Percentiles rank a stretch among this genome's conserved stretches.
Evolutionary conservation across 78 protist genomes (phyloP).

Genomic region (Planoprotostelium fungivorum): DNA sequence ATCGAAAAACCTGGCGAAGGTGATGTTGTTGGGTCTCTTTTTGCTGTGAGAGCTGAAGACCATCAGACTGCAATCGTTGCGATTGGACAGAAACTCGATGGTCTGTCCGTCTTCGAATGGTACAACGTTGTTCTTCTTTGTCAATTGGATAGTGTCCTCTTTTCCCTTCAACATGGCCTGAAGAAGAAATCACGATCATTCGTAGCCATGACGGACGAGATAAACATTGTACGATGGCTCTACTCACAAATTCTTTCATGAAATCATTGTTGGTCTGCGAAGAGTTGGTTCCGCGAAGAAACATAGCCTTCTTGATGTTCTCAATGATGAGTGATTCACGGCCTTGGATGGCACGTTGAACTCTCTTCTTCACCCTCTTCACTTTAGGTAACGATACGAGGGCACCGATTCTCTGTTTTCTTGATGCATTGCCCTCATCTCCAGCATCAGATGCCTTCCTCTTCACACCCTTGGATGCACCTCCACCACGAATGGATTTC

Average conservation of each 20-base stretch:
- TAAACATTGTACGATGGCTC: not conserved
- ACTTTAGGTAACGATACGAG: not conserved
- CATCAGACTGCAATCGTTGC: slow-evolving; percentile 72
- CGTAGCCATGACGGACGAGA: not conserved
- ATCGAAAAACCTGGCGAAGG: slow-evolving; percentile 84
- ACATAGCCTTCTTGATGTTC: slow-evolving; percentile 40
- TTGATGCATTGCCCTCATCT: not conserved
- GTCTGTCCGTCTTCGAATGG: slow-evolving; percentile 55
- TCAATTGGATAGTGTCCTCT: slow-evolving; percentile 48
- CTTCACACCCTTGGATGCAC: too few relatives aligned
- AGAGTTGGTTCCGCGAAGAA: slow-evolving; percentile 46
- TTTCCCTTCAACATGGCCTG: slow-evolving; percentile 51
- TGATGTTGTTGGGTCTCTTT: slow-evolving; percentile 83
- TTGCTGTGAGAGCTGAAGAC: slow-evolving; percentile 74
- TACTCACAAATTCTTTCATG: slow-evolving; percentile 40
- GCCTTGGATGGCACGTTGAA: not conserved
- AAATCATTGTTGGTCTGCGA: slow-evolving; percentile 30
- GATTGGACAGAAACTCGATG: slow-evolving; percentile 44
- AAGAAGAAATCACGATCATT: not conserved
- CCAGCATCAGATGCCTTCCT: not conserved
- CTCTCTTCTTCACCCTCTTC: not conserved
- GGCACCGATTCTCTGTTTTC: not conserved
- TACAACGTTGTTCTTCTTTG: slow-evolving; percentile 41
- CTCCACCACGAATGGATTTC: too few relatives aligned
- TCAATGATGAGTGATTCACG: slow-evolving; percentile 3